A percentile compares a stretch with the other conserved stretches of the same genome.
phyloP scores from a whole-genome alignment of 2,329 filamentous ascomycete species.

The Pezicula neosporulosa region DNA sequence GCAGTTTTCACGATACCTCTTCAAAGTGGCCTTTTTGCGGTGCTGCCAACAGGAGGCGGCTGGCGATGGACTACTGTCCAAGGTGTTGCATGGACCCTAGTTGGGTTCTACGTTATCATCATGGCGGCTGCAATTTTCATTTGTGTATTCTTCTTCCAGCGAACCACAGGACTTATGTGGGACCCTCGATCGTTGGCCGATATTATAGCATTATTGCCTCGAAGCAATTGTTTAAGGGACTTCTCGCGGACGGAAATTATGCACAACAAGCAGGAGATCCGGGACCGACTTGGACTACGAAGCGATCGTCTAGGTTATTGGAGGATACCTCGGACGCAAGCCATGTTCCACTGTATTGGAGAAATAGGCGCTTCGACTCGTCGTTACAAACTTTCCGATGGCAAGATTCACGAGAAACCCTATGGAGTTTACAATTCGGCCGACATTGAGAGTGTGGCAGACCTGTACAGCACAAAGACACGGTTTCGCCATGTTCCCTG shows the following conservation, averaged over 20 bases:
- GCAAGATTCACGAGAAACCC: constrained; percentile 41
- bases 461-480: constrained; percentile 29
- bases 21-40: constrained; percentile 72
- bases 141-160: constrained; percentile 59
- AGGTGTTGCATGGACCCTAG: constrained; percentile 73
- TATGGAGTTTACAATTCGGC: constrained; percentile 3
- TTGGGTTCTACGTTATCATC: constrained; percentile 70
- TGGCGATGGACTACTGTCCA: constrained; percentile 83
- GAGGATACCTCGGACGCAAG: constrained; percentile 59
- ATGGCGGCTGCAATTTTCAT: constrained; percentile 54
- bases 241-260: constrained; percentile 69
- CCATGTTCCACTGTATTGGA: constrained; percentile 79
- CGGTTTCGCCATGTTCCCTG: constrained; percentile 72
- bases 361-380: constrained; percentile 50
- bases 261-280: constrained; percentile 47
- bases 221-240: constrained; percentile 73
- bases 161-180: constrained; percentile 77
- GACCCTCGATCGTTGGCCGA: constrained; percentile 81
- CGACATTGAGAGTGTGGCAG: constrained; percentile 20
- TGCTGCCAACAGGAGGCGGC: constrained; percentile 48
- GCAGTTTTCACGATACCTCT: constrained; percentile 78
- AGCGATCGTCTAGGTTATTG: constrained; percentile 84
- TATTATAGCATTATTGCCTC: constrained; percentile 71
- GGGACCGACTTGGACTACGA: constrained; percentile 48
- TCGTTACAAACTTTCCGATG: constrained; percentile 45